These are phyloP conservation scores for Botrytis fabae DNA, from an alignment of 2,329 filamentous ascomycete species.

Conservation along the genomic window DNA sequence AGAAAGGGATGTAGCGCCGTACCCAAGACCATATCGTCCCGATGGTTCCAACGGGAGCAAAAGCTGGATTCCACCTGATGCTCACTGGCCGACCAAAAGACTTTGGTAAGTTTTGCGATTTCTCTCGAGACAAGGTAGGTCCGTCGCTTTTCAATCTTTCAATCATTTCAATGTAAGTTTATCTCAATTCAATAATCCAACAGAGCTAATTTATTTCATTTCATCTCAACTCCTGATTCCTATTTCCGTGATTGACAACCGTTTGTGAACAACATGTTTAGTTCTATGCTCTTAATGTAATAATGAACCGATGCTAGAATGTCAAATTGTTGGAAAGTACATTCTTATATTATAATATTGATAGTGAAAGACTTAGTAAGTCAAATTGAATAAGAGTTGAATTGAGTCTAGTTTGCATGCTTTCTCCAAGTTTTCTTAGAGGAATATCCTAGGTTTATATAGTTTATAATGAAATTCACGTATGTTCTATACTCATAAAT, in stretches of 20 bases:
- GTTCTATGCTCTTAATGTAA: not conserved
- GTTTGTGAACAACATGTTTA: not conserved
- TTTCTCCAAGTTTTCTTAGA: too few relatives aligned
- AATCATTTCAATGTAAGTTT: not conserved
- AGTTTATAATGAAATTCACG: too few relatives aligned
- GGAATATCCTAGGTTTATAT: too few relatives aligned
- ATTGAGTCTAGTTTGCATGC: too few relatives aligned
- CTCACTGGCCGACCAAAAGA: not conserved
- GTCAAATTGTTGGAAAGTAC: too few relatives aligned
- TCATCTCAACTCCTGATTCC: too few relatives aligned
- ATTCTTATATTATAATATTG: too few relatives aligned
- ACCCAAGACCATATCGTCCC: not conserved
- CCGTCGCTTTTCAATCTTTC: not conserved
- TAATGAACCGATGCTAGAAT: not conserved
- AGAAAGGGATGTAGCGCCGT: not conserved
- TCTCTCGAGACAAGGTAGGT: too few relatives aligned
- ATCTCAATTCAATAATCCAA: not conserved
- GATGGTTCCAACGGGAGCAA: not conserved
- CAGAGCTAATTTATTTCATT: not conserved
- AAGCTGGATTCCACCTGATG: not conserved
- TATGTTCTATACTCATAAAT: too few relatives aligned
- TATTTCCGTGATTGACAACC: not conserved
- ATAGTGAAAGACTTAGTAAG: too few relatives aligned
- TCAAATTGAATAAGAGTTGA: too few relatives aligned
- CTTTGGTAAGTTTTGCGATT: not conserved